Base-by-base conservation (phyloP, 352 stramenopile species). In the Achlya hypogyna region DNA sequence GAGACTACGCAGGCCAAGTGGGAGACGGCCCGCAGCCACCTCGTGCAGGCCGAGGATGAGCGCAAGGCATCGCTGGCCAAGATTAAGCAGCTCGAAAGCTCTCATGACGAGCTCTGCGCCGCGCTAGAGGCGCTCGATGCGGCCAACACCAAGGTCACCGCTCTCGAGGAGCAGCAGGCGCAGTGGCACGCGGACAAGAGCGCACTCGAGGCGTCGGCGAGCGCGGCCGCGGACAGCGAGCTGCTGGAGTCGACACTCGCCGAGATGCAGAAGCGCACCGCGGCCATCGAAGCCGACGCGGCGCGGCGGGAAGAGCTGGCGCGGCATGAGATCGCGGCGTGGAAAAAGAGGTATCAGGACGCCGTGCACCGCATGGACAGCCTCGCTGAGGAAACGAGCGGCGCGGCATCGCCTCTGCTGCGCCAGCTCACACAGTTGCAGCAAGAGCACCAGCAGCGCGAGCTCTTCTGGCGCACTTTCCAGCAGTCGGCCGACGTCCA, bases 261-360 rank as follows among this genome's bases (percentile, higher is more conserved):
- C 25, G 88, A 81, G 47, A 49, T 93, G 31, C 76, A 88, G 29
- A 75, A 87, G 27, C 84, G 73, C 42, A 51, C 88, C 1, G 67
- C 67, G 0, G 78, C 85, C 18, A 45, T 91, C 4, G 78, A 93
- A 60, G 51, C 71, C 47, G 84, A 93, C 16, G 70, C 72, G 0
- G 54, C 66, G 20, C 79, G 77, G 25, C 78, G 77, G n/a, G 84
- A 91, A 63, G 81, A 91, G 23, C 81, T 75, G 66, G 69, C 78
- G 12, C 76, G 82, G 5, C 43, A 70, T 12, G 81, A 90, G 59
- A 78, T 87, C 47, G 32, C 71, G 12, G 74, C 82, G 32, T 58
- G 89, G 47, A 93, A 91, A 69, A 74, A 74, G n/a, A 89, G 91
- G 69, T 93, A 82, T 81, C 80, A 91, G 58, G 81, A 89, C 16